phyloP scores from a whole-genome alignment of 352 stramenopile species.

The Phytophthora pistaciae region DNA sequence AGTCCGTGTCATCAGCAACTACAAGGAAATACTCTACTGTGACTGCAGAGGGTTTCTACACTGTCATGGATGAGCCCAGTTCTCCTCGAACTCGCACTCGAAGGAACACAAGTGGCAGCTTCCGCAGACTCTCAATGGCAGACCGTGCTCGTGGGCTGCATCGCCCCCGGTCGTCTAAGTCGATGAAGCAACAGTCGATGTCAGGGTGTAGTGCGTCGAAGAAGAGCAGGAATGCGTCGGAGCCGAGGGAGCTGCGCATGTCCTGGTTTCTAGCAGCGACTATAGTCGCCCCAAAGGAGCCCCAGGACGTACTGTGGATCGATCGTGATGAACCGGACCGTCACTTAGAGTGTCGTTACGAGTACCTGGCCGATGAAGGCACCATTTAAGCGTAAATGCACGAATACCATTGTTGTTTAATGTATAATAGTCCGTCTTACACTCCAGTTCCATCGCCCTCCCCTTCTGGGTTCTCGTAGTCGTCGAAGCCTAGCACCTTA shows the following conservation, averaged over 20 bases:
- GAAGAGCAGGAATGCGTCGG: slow-evolving; percentile 5
- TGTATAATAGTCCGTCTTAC: not conserved
- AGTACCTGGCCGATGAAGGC: slow-evolving; percentile 20
- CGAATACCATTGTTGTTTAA: not conserved
- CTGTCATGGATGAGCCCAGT: slow-evolving; percentile 16
- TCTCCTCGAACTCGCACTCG: slow-evolving; percentile 9
- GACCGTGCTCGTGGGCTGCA: slow-evolving; percentile 23
- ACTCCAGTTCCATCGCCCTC: not conserved
- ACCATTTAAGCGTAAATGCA: slow-evolving; percentile 24
- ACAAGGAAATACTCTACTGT: slow-evolving; percentile 14
- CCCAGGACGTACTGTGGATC: slow-evolving; percentile 25
- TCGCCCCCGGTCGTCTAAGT: not conserved
- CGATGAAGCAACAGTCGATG: slow-evolving; percentile 10
- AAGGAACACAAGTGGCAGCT: slow-evolving; percentile 7
- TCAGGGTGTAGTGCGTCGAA: slow-evolving; percentile 10
- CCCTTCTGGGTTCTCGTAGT: slow-evolving; percentile 60
- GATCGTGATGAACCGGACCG: slow-evolving; percentile 33
- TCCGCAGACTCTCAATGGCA: slow-evolving; percentile 14
- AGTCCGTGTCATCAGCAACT: not conserved
- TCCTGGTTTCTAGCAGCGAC: slow-evolving; percentile 12
- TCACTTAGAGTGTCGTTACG: slow-evolving; percentile 29
- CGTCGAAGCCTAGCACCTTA: slow-evolving; percentile 91
- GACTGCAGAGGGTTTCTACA: slow-evolving; percentile 15
- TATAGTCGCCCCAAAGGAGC: slow-evolving; percentile 1
- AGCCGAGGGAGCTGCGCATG: slow-evolving; percentile 7